A percentile compares a stretch with the other conserved stretches of the same genome.
Evolutionary conservation across 2,329 filamentous ascomycete genomes (phyloP).

Genomic region (Aurifilum marmelostoma): DNA sequence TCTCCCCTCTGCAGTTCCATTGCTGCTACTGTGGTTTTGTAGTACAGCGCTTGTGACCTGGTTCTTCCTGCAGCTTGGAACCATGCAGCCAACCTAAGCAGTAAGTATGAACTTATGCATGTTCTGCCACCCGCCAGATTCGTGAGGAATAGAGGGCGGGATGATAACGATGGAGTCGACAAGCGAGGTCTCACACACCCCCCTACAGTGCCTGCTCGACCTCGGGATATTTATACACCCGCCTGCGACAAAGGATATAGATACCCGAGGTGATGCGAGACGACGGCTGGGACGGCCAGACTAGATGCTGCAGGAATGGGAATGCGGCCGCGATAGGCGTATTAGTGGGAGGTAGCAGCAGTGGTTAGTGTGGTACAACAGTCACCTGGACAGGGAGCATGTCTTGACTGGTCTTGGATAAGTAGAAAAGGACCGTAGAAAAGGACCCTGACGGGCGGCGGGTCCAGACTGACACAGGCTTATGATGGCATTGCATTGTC

Average conservation of each 20-base stretch:
- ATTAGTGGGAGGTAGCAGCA: not conserved
- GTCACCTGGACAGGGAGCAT: constrained; percentile 5
- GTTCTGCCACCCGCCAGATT: not conserved
- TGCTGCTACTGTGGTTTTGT: not conserved
- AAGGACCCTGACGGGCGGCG: not conserved
- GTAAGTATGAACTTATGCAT: too few relatives aligned
- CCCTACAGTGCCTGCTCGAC: not conserved
- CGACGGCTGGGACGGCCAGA: constrained; percentile 14
- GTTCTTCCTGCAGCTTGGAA: not conserved
- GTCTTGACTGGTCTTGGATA: not conserved
- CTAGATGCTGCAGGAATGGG: constrained; percentile 11
- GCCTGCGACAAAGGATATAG: constrained; percentile 22
- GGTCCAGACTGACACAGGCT: not conserved
- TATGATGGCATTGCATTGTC: not conserved
- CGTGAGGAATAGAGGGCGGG: not conserved
- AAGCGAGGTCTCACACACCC: constrained; percentile 16
- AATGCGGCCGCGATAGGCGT: constrained; percentile 21
- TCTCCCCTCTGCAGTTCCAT: not conserved
- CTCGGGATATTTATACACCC: constrained; percentile 15
- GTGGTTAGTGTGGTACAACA: constrained; percentile 13
- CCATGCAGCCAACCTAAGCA: not conserved
- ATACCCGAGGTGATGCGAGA: constrained; percentile 18
- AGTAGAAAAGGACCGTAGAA: too few relatives aligned
- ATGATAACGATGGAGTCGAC: not conserved
- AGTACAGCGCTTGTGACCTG: not conserved